Evolutionary conservation across 1,139 yeast genomes (phyloP).

Genomic region (Candida sp.): DNA sequence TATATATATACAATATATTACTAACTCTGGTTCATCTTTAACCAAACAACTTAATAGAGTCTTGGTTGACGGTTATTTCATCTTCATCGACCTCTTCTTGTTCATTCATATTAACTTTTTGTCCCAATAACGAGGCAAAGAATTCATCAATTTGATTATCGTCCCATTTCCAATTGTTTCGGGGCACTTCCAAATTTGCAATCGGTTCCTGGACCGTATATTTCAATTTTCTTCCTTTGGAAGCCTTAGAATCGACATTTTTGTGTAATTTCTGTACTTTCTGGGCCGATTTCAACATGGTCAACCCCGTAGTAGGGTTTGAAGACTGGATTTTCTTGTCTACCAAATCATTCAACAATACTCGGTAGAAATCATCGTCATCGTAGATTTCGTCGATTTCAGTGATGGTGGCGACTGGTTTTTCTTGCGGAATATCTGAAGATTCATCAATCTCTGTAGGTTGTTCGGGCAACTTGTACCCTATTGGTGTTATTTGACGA

Average conservation of each 20-base stretch:
- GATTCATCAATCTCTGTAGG: conserved; percentile 8
- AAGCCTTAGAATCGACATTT: conserved; percentile 86
- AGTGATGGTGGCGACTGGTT: conserved; percentile 11
- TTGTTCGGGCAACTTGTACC: conserved; percentile 27
- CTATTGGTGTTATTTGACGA: conserved; percentile 60
- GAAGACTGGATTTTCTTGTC: conserved; percentile 64
- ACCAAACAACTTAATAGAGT: conserved; percentile 53
- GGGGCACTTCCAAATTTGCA: conserved; percentile 86
- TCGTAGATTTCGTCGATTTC: conserved; percentile 70
- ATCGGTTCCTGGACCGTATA: conserved; percentile 86
- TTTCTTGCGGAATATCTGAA: neutral
- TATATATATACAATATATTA: too few species aligned
- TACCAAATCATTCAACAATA: conserved; percentile 82
- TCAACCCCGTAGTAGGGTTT: conserved; percentile 39
- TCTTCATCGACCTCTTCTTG: conserved; percentile 37
- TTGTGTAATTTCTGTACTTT: conserved; percentile 66
- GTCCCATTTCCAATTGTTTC: conserved; percentile 61
- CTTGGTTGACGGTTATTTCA: conserved; percentile 43
- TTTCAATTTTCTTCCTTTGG: conserved; percentile 88
- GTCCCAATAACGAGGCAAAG: conserved; percentile 87
- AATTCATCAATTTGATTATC: conserved; percentile 92
- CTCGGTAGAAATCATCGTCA: conserved; percentile 93
- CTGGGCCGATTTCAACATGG: conserved; percentile 54
- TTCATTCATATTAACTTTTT: conserved; percentile 70
- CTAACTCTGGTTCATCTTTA: conserved; percentile 8